Base-by-base conservation (phyloP, 2,329 filamentous ascomycete species). In the Pseudocercospora cruenta region DNA sequence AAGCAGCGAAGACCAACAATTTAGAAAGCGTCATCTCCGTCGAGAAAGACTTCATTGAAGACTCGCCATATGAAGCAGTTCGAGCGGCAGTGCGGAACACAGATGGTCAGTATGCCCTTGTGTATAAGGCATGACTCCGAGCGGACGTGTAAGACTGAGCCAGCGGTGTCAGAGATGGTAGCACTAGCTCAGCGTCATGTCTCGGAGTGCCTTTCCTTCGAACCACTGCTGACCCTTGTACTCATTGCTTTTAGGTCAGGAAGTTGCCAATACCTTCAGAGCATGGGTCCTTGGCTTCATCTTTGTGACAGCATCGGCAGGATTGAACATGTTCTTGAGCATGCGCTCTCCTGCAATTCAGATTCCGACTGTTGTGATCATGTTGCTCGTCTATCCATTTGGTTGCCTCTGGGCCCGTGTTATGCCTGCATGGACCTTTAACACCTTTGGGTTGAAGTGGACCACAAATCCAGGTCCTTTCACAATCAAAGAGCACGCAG, bases 271-370 rank as follows among this genome's bases (percentile, higher is more conserved):
- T 73, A 83, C 81, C 1, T 70, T 82, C 4, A 77, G 81, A 49
- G 80, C 81, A 33, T 83, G 81, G 81, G 31, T 49, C 22, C 55
- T 53, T 47, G 81, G 81, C 28, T 76, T 82, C 73, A 65, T 81
- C 31, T 82, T 82, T 57, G 80, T 82, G 10, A 82, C 80, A 0
- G 62, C 81, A 16, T 78, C 78, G 1, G 78, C 77, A 12, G 81
- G 78, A 2, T 45, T 76, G 45, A 95, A 94, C 78, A 82, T 96
- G 57, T 95, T 96, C 81, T 95, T 96, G 82, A 94, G 91, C 55
- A 83, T 96, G 78, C 86, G 92, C 86, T 95, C 94, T 83, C 92
- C 92, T 36, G 95, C 92, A 78, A 91, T 96, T 78, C 90, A 90
- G 65, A 94, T 95, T 74, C 94, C 91, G 21, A 92, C 92, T 47